Conservation (phyloP, 2,329 filamentous ascomycete species). For the Fusarium sterilihyphosum region DNA sequence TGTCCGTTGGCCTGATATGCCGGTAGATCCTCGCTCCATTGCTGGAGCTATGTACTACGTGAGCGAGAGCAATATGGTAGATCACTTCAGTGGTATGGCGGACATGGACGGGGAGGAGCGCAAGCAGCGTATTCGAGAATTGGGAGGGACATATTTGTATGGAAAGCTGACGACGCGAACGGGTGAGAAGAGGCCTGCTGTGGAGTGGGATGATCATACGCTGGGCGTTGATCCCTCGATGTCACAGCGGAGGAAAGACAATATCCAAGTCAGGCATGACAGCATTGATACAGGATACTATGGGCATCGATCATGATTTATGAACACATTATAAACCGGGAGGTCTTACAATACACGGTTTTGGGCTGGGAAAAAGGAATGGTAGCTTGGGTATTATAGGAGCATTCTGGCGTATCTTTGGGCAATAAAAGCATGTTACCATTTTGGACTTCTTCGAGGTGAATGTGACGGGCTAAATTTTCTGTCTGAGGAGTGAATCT, state of each 20-base stretch:
- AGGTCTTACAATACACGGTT: neutral
- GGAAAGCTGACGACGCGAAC: slow-evolving; percentile 34
- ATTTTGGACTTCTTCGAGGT: neutral
- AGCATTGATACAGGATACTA: slow-evolving; percentile 36
- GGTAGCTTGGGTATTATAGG: neutral
- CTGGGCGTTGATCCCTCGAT: slow-evolving; percentile 8
- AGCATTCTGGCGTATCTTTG: neutral
- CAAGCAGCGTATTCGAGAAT: slow-evolving; percentile 32
- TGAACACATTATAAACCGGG: neutral
- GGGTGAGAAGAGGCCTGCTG: slow-evolving; percentile 36
- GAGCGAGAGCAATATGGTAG: slow-evolving; percentile 39
- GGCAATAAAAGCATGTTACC: neutral
- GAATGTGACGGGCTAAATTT: neutral
- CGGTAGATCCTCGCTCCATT: slow-evolving; percentile 58
- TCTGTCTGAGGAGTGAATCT: neutral
- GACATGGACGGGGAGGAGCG: slow-evolving; percentile 33
- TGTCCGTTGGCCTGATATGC: slow-evolving; percentile 55
- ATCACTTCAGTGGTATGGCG: slow-evolving; percentile 38
- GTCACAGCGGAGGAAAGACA: slow-evolving; percentile 6
- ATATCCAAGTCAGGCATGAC: slow-evolving; percentile 18
- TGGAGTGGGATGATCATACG: slow-evolving; percentile 41
- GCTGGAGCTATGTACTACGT: slow-evolving; percentile 58
- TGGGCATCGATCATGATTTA: slow-evolving; percentile 22
- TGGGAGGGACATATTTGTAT: slow-evolving; percentile 40
- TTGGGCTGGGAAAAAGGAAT: neutral